Evolutionary conservation across 371 early-diverging fungal genomes (phyloP), one percentile per base, ranked within the genome.

Genomic region (Smittium culicis): DNA sequence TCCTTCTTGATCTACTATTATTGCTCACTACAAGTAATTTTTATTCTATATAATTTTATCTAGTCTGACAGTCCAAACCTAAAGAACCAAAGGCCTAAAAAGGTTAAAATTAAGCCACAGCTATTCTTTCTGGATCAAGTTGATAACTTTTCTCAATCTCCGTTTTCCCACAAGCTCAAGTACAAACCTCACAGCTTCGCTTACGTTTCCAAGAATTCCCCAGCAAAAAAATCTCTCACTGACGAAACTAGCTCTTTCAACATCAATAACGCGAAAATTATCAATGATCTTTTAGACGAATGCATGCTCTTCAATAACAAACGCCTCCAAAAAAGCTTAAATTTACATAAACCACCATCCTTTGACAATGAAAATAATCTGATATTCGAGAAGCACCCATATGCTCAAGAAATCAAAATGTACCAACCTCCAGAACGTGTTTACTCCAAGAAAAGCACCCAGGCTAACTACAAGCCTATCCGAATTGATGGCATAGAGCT

Each of bases 401-500:
- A 45, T 45, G 20, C 5, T 11, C 45, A 20, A 45, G 45, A 45
- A 11, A 45, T 45, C 45, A 11, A 45, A 20, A 11, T 45, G 20
- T 45, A 45, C 45, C 5, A 11, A 45, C 45, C 45, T 20, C 45
- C 5, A 45, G 20, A 45, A 20, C 45, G 5, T 45, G 11, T 45
- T 11, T 45, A 45, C 5, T 45, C 20, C 20, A 5, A 45, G 11
- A 45, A 20, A 45, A 11, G 45, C 5, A 45, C 20, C 45, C 45
- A 45, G 5, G 5, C 5, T n/a, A n/a, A n/a, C 45, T 45, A 45
- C 20, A 45, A 45, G 20, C 20, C 45, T 45, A 45, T 45, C 20
- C n/a, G n/a, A n/a, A n/a, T n/a, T n/a, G n/a, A n/a, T 45, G 20
- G 45, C 45, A 80, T 79, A 45, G 82, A 75, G 8, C 91, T 83